Percentiles rank a stretch among this genome's conserved stretches.
phyloP scores from a whole-genome alignment of 164 flowering plant genomes.

The Stephania yunnanensis region DNA sequence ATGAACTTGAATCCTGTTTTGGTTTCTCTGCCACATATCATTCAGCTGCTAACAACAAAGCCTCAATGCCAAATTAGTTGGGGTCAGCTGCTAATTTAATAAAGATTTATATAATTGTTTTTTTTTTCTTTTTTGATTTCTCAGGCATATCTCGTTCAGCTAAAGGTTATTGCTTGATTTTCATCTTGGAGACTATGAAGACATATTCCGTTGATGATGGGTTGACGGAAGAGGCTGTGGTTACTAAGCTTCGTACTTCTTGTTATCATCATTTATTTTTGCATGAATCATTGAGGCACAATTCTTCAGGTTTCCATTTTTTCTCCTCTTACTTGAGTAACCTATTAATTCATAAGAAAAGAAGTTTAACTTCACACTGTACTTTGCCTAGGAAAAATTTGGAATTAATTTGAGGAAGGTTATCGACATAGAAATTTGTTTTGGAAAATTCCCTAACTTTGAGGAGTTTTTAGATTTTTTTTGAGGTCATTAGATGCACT shows the following conservation, averaged over 20 bases:
- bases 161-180: constrained; percentile 73
- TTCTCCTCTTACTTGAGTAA: neutral
- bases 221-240: constrained; percentile 93
- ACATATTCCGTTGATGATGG: constrained; percentile 86
- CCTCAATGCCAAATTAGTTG: too few species aligned
- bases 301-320: constrained; percentile 59
- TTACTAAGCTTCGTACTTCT: constrained; percentile 89
- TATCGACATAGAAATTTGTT: too few species aligned
- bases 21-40: too few species aligned
- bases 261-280: constrained; percentile 78
- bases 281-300: constrained; percentile 73
- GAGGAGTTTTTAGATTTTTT: too few species aligned
- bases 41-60: too few species aligned
- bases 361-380: too few species aligned
- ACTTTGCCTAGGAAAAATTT: too few species aligned
- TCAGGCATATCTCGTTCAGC: constrained; percentile 93
- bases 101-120: neutral
- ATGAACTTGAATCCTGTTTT: too few species aligned
- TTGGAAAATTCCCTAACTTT: too few species aligned
- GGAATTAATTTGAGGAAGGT: too few species aligned
- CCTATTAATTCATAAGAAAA: neutral
- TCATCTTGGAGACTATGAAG: constrained; percentile 87
- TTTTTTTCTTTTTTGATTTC: constrained; percentile 9
- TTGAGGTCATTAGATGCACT: too few species aligned
- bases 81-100: neutral